Evolutionary conservation across 306 rosid genomes (phyloP).

Genomic region (Boehmeria nivea): DNA sequence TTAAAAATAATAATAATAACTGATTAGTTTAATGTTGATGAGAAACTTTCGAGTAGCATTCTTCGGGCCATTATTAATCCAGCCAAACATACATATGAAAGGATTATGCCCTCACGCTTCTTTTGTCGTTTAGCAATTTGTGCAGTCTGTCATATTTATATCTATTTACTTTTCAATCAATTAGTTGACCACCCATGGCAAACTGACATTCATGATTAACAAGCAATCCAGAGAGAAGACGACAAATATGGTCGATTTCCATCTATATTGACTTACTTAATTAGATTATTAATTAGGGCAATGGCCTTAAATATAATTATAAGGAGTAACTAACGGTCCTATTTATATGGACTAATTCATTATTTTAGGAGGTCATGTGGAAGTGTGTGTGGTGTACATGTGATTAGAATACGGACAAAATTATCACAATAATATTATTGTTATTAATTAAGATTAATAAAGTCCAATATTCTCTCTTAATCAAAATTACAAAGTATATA

Average conservation of each 20-base stretch:
- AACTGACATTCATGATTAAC: constrained; percentile 13
- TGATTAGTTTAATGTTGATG: background rate
- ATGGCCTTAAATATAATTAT: background rate
- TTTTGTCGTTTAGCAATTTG: background rate
- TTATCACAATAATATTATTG: background rate
- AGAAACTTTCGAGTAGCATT: background rate
- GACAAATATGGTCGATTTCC: constrained; percentile 11
- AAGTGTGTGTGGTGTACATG: too few species aligned
- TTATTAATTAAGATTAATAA: background rate
- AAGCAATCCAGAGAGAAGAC: constrained; percentile 7
- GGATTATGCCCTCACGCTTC: constrained; percentile 2
- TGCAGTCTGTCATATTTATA: too few species aligned
- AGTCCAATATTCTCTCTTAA: background rate
- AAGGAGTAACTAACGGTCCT: constrained; percentile 6
- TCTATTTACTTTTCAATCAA: background rate
- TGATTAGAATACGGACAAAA: constrained; percentile 1
- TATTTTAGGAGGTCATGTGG: constrained; percentile 28
- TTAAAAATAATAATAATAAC: background rate
- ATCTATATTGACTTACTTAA: constrained; percentile 5
- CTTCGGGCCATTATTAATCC: background rate
- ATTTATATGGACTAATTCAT: background rate
- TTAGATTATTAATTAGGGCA: background rate
- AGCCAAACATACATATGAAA: background rate
- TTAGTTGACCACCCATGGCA: constrained; percentile 4
- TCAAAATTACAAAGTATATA: too few species aligned